Evolutionary conservation across 2,329 filamentous ascomycete genomes (phyloP).

Genomic region (Orbilia ellipsospora): DNA sequence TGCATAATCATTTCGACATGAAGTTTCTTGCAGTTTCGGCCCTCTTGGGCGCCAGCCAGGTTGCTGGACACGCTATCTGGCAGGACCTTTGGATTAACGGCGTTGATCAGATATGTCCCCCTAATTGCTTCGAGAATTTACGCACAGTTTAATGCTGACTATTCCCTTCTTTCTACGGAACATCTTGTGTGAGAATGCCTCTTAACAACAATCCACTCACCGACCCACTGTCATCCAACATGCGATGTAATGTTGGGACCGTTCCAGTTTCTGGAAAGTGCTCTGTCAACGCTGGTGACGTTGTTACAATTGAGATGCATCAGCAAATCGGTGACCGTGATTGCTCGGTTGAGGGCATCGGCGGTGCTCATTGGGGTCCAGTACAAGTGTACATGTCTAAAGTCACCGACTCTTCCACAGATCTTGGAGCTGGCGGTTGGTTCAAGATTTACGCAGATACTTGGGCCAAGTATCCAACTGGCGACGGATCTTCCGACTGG

Average conservation of each 20-base stretch:
- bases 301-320: slow-evolving; percentile 71
- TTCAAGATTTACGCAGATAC: slow-evolving; percentile 68
- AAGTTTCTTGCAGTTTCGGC: slow-evolving; percentile 43
- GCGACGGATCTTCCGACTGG: slow-evolving; percentile 65
- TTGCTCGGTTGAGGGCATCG: slow-evolving; percentile 67
- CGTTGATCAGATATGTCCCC: slow-evolving; percentile 63
- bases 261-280: slow-evolving; percentile 64
- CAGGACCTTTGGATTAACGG: slow-evolving; percentile 67
- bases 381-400: slow-evolving; percentile 68
- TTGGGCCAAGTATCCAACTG: slow-evolving; percentile 57
- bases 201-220: slow-evolving; percentile 67
- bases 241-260: slow-evolving; percentile 66
- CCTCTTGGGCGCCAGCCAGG: slow-evolving; percentile 60
- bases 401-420: slow-evolving; percentile 66
- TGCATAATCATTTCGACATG: slow-evolving; percentile 32
- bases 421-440: slow-evolving; percentile 65
- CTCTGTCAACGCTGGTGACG: slow-evolving; percentile 64
- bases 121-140: background rate
- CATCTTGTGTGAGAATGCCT: slow-evolving; percentile 66
- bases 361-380: slow-evolving; percentile 69
- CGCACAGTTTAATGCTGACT: slow-evolving; percentile 26
- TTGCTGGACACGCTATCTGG: slow-evolving; percentile 67
- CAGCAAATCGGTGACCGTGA: slow-evolving; percentile 66
- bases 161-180: slow-evolving; percentile 35
- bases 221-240: slow-evolving; percentile 62